Base-by-base conservation (phyloP, 2,329 filamentous ascomycete species). In the Xylaria polymorpha region DNA sequence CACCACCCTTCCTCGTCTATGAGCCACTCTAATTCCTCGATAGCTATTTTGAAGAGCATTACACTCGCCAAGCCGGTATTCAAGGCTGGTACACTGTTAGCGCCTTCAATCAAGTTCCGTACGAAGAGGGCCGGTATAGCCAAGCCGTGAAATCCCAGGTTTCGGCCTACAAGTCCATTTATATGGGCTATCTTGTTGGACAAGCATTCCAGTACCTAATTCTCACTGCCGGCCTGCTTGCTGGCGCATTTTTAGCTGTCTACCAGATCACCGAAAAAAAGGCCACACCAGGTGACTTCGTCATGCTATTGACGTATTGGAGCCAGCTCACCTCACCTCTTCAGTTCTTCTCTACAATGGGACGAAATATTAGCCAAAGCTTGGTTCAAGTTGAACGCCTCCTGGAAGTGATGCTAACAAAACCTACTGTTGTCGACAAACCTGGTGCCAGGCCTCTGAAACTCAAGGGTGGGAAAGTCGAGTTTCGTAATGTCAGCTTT, bases 301-400 rank as follows among this genome's bases (percentile, higher is more conserved):
- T 92, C 64, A 88, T 90, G 80, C 83, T 94, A 18, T 81, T 93
- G 68, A 91, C 90, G 62, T 94, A 93, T 78, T 92, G 92, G 90
- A 86, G 87, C 20, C 91, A 93, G 75, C 83, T 94, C 44, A 91
- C 91, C 53, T 86, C 87, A 1, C 91, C 91, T 1, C 84, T 94
- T 62, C 90, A 90, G 72, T 93, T 92, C 79, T 93, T 94, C 75
- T 85, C 87, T 7, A 81, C 81, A 20, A 79, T 89, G 35, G 86
- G 87, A 7, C 87, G 86, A 74, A 85, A 79, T 58, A 83, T 90
- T 70, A 87, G 86, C 66, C 83, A 84, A 69, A 84, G 88, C 66
- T 81, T 90, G 43, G 86, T 89, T 53, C 83, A 88, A 66, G 87
- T 87, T 6, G 86, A 90, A 75, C 83, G 85, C 29, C 81, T 90